Percentiles rank a stretch among this genome's conserved stretches.
phyloP scores from a whole-genome alignment of 129 eudicot species.

The Chrysanthemum makinoi region DNA sequence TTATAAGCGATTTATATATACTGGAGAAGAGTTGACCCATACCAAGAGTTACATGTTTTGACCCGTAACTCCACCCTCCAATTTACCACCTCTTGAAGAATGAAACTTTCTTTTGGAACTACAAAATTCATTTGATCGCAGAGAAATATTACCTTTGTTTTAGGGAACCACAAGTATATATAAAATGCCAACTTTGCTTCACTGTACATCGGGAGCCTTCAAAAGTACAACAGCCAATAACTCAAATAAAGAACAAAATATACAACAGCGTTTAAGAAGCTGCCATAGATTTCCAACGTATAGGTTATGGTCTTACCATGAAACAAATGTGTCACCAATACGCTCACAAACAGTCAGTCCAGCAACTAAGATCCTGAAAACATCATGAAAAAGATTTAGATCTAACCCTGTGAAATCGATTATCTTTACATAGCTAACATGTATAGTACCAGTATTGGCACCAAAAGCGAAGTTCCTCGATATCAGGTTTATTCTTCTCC shows the following conservation, averaged over 20 bases:
- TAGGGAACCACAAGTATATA: constrained; percentile 89
- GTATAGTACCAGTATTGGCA: constrained; percentile 82
- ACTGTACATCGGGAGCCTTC: constrained; percentile 96
- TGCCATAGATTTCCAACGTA: background rate
- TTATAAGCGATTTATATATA: no score
- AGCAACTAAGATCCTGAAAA: constrained; percentile 91
- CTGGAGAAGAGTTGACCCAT: no score
- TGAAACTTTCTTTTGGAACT: background rate
- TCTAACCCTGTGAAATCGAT: background rate
- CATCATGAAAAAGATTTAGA: constrained; percentile 12
- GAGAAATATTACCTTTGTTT: constrained; percentile 60
- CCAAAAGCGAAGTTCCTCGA: constrained; percentile 90
- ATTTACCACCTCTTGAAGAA: background rate
- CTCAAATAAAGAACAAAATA: background rate
- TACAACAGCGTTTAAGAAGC: background rate
- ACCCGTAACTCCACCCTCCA: no score
- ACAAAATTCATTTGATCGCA: background rate
- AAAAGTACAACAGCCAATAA: constrained; percentile 21
- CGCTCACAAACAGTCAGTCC: constrained; percentile 79
- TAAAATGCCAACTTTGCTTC: constrained; percentile 93
- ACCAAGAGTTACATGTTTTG: no score
- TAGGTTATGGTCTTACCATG: constrained; percentile 52
- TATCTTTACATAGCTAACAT: background rate
- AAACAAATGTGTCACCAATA: constrained; percentile 77
- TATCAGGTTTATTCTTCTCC: constrained; percentile 83